Base-by-base conservation (phyloP, 2,329 filamentous ascomycete species). In the Colletotrichum kahawae region DNA sequence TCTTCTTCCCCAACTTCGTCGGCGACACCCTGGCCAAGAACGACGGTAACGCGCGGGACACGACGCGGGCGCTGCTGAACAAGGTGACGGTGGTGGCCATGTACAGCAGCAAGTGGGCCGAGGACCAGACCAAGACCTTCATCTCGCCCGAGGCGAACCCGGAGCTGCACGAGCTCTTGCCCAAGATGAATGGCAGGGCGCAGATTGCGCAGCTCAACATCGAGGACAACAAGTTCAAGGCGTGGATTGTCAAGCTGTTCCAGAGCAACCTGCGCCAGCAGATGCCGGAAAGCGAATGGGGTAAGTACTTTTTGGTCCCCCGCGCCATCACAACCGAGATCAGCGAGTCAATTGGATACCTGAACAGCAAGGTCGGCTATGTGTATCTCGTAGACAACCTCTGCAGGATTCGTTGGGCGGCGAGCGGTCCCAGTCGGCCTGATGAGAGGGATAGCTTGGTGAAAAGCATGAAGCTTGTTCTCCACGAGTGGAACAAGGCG, bases 361-460 rank as follows among this genome's bases (percentile, higher is more conserved):
- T 98, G 82, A 99, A 99, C 85, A 92, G 92, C 78, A 97, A 96
- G 84, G 96, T 98, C 38, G 96, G 96, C 48, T 98, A 98, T 85
- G 93, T 96, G 6, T 99, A 98, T 84, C 88, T 99, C 63, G 88
- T 99, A 74, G 97, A 99, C 83, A 89, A 92, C 77, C 89, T 96
- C 77, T 98, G 95, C 83, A 94, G 92, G 85, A 97, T 99, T 79
- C 91, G 97, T 71, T 99, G 97, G 97, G 97, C 96, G 1, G 97
- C 95, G 5, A 98, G 95, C 80, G 95, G 93, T 14, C 82, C 88
- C 62, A 91, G 92, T 60, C 88, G 92, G 76, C 89, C 89, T 0
- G 90, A 90, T 21, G 95, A 97, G 86, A 89, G 88, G 77, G 89
- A 92, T 68, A 90, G 92, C 56, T 82, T 97, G 81, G 90, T 91